Conservation (phyloP, 176 grass and related monocot genomes). For the Rhipidocladum racemiflorum region DNA sequence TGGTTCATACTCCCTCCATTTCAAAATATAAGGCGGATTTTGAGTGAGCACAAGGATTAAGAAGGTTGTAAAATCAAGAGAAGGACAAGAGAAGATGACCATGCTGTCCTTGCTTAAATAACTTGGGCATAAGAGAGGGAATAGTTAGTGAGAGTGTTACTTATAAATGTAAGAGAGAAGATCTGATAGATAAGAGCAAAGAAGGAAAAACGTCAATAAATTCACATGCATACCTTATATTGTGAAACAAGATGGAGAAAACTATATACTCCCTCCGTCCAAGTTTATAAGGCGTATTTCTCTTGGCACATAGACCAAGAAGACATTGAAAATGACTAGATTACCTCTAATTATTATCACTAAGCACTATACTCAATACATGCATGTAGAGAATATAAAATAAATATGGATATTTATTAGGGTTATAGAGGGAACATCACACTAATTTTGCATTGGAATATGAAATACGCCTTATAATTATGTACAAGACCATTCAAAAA, state of each 20-base stretch:
- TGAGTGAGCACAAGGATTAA: not conserved
- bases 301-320: too few species aligned
- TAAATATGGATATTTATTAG: too few species aligned
- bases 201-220: not conserved
- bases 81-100: not conserved
- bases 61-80: slow-evolving; percentile 7
- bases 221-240: not conserved
- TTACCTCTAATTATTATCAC: too few species aligned
- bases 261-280: too few species aligned
- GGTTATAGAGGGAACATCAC: too few species aligned
- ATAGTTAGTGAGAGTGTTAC: not conserved
- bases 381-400: too few species aligned
- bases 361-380: too few species aligned
- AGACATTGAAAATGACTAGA: too few species aligned
- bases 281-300: too few species aligned
- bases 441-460: too few species aligned
- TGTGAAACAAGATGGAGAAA: not conserved
- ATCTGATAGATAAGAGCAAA: not conserved
- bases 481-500: too few species aligned
- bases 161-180: not conserved
- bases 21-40: not conserved
- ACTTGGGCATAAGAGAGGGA: not conserved
- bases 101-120: not conserved
- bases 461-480: too few species aligned
- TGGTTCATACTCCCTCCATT: not conserved